A percentile compares a stretch with the other conserved stretches of the same genome.
phyloP scores from a whole-genome alignment of 2,329 filamentous ascomycete species.

The Aspergillus novoparasiticus region DNA sequence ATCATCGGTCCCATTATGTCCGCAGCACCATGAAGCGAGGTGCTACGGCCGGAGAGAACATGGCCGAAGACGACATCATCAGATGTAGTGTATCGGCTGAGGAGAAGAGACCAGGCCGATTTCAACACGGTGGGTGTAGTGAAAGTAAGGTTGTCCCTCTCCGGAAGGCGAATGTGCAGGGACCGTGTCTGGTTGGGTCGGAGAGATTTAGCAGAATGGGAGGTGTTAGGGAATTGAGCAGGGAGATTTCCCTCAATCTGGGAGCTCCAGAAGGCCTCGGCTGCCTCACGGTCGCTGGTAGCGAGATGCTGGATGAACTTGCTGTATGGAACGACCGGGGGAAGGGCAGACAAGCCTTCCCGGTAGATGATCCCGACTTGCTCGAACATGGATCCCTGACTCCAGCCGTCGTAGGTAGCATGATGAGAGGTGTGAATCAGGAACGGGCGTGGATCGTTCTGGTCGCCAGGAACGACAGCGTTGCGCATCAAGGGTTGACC shows the following conservation, averaged over 20 bases:
- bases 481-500: slow-evolving; percentile 5
- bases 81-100: slow-evolving; percentile 36
- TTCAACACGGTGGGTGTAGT: slow-evolving; percentile 34
- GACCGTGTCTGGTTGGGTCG: slow-evolving; percentile 4
- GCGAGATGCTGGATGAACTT: slow-evolving; percentile 26
- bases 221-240: slow-evolving; percentile 9
- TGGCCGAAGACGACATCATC: slow-evolving; percentile 44
- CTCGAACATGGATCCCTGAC: background rate
- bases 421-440: slow-evolving; percentile 47
- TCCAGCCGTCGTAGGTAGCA: slow-evolving; percentile 45
- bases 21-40: slow-evolving; percentile 38
- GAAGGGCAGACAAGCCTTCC: background rate
- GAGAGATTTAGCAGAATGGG: background rate
- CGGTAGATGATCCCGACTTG: background rate
- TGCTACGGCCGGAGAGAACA: slow-evolving; percentile 43
- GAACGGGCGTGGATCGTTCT: slow-evolving; percentile 8
- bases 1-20: slow-evolving; percentile 45
- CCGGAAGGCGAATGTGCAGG: slow-evolving; percentile 2
- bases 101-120: slow-evolving; percentile 41
- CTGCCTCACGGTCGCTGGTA: slow-evolving; percentile 7
- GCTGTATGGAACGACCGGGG: background rate
- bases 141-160: slow-evolving; percentile 5
- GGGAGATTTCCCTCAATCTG: slow-evolving; percentile 3
- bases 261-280: slow-evolving; percentile 16
- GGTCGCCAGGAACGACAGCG: background rate